Base-by-base conservation (phyloP, 2,329 filamentous ascomycete genomes). In the Intubia oerlemansii region DNA sequence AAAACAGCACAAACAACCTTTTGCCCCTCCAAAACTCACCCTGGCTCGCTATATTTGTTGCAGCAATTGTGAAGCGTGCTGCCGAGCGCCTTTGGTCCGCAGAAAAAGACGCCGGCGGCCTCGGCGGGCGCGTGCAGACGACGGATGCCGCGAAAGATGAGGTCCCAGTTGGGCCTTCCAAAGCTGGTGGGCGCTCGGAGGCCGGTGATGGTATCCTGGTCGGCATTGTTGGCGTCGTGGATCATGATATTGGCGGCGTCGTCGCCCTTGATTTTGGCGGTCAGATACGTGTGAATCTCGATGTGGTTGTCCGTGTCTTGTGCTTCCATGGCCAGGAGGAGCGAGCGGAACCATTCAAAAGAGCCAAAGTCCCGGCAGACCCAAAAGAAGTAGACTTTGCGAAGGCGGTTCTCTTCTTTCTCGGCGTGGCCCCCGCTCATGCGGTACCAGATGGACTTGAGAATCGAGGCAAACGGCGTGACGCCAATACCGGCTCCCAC, bases 371-470 rank as follows among this genome's bases (percentile, higher is more conserved):
- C 79, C 49, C 79, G 65, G 58, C 79, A 85, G 36, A 88, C 72
- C 80, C 80, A 88, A 63, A 88, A 82, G 57, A 88, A 88, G 57
- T 88, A 90, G 15, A 90, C 78, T 50, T 88, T 90, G 43, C 72
- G 64, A 24, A 90, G 60, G 4, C 77, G 62, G 59, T 82, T 85
- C n/a, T n/a, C n/a, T n/a, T n/a, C n/a, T n/a, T n/a, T n/a, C n/a
- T n/a, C n/a, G n/a, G n/a, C n/a, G n/a, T n/a, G n/a, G n/a, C n/a
- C n/a, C n/a, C n/a, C n/a, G n/a, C n/a, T n/a, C 73, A 85, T 82
- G 28, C 79, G 69, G 57, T 88, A 90, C 80, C 80, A 90, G 52
- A 90, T 85, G 30, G 75, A 82, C 59, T 90, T 90, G 44, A 85
- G 62, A 41, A 85, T 84, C 0, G 76, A 81, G 10, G 78, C 78